Evolutionary conservation across 768 basidiomycete genomes (phyloP).

Genomic region (Gymnopilus dilepis): DNA sequence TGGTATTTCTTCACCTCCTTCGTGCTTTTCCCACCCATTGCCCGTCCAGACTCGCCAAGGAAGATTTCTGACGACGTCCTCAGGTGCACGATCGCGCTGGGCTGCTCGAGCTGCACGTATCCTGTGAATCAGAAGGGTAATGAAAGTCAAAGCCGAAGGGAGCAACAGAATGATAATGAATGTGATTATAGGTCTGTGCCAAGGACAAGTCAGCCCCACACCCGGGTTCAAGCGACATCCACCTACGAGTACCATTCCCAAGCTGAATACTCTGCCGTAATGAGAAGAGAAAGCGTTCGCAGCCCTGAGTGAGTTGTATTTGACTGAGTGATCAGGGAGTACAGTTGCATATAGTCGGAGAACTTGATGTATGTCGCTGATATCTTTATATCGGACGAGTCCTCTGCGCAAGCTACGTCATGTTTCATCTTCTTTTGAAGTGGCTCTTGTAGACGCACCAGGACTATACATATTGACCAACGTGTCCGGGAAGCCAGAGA

Average conservation of each 20-base stretch:
- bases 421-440: constrained; percentile 11
- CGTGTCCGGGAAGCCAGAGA: constrained; percentile 71
- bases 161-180: constrained; percentile 89
- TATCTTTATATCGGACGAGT: constrained; percentile 84
- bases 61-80: constrained; percentile 75
- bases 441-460: constrained; percentile 51
- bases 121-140: constrained; percentile 89
- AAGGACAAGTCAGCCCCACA: constrained; percentile 10
- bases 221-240: constrained; percentile 3
- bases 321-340: constrained; percentile 69
- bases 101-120: constrained; percentile 83
- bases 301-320: constrained; percentile 83
- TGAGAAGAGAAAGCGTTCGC: constrained; percentile 74
- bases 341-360: constrained; percentile 76
- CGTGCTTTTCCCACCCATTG: constrained; percentile 80
- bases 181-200: constrained; percentile 76
- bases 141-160: constrained; percentile 86
- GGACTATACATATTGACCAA: constrained; percentile 93
- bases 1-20: constrained; percentile 42
- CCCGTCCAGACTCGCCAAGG: constrained; percentile 88
- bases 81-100: constrained; percentile 82
- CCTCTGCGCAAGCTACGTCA: constrained; percentile 52
- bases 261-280: constrained; percentile 79
- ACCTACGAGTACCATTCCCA: constrained; percentile 95
- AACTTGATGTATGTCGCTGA: constrained; percentile 89